Base-by-base conservation (phyloP, 164 flowering plant genomes). In the Amborella trichopoda region DNA sequence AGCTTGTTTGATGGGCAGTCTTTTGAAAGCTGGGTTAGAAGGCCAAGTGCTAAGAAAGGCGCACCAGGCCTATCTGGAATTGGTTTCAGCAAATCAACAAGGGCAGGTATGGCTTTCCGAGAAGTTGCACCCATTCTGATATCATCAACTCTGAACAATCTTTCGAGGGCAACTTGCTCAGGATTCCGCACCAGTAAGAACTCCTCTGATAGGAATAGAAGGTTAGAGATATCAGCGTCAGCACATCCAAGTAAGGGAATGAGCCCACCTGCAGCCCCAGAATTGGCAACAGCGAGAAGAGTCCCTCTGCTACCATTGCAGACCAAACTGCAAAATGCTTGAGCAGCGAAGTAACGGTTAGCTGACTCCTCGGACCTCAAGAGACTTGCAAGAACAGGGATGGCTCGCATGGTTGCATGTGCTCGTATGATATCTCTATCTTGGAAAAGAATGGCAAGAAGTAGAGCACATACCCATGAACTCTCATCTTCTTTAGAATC, bases 31-130 rank as follows among this genome's bases (percentile, higher is more conserved):
- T 88, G 99, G 34, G 75, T 83, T 55, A 93, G 68, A 62, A 78
- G 72, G 16, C 89, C 83, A 22, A 88, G 86, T 27, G 97, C 81
- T 8, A 93, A 70, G 60, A 81, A 76, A 42, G 95, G 99, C 30
- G 96, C 99, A 20, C 94, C 96, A 13, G 99, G 99, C 12, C 97
- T 84, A 62, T 93, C 96, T 28, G 97, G 99, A 54, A 85, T 88
- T 18, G 96, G 99, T 64, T 88, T 93, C 5, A 90, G 89, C n/a
- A 83, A 60, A 66, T 93, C 99, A 56, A 88, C 99, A 43, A 93
- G 91, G 23, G 68, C 64, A 33, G 95, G 96, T 50, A 88, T 83
- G 48, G 96, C 89, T 74, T 93, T 93, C 28, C 95, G 76, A 46
- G 99, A 81, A 61, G 95, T 79, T 42, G 97, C 94, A 42, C 97